These are phyloP conservation scores for Lumnitzera racemosa DNA, from an alignment of 345 rosid genomes.

Conservation along the genomic window DNA sequence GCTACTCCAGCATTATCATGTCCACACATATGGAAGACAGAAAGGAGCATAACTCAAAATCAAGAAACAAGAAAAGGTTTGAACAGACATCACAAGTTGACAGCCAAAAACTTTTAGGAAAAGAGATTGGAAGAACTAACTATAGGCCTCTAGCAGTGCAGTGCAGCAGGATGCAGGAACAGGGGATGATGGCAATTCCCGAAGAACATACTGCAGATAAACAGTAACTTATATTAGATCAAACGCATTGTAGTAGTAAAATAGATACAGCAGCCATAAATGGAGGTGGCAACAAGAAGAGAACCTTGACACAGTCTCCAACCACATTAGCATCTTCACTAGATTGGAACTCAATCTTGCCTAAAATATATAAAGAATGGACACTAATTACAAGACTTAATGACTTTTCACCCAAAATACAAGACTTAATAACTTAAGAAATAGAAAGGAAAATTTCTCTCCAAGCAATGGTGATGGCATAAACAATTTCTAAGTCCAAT, in stretches of 20 bases:
- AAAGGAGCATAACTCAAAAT: no score
- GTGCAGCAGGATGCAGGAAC: constrained; percentile 98
- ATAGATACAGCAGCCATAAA: constrained; percentile 7
- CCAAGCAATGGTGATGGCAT: no score
- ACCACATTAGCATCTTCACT: constrained; percentile 97
- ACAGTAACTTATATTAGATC: constrained; percentile 16
- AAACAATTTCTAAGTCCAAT: not conserved
- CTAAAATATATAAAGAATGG: constrained; percentile 25
- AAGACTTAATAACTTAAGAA: constrained; percentile 2
- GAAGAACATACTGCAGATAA: constrained; percentile 71
- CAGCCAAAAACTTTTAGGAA: not conserved
- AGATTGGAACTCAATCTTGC: constrained; percentile 72
- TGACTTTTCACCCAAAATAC: no score
- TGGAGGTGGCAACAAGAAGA: constrained; percentile 11
- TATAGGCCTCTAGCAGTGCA: constrained; percentile 90
- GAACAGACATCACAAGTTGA: no score
- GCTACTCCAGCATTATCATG: no score
- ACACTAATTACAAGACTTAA: no score
- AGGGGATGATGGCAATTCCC: constrained; percentile 98
- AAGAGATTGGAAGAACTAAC: constrained; percentile 30
- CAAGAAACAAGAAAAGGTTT: no score
- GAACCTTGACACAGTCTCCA: constrained; percentile 98
- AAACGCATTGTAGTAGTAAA: not conserved
- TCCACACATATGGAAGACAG: no score
- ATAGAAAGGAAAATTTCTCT: constrained; percentile 1